Conservation (phyloP, 202 grass and related monocot species). For the Panicum virgatum region DNA sequence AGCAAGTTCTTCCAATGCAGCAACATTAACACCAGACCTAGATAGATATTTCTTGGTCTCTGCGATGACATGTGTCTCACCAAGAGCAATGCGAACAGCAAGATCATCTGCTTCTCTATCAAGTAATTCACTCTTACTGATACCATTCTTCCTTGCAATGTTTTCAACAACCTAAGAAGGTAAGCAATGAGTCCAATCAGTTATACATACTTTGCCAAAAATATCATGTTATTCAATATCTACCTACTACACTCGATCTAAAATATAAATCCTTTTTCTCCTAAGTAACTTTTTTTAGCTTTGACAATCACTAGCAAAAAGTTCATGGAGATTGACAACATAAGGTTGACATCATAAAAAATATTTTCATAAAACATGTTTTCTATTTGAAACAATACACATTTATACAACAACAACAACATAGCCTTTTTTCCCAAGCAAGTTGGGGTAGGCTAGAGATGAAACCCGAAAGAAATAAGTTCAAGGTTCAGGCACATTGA, state of each 20-base stretch:
- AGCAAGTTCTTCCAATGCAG: slow-evolving; percentile 78
- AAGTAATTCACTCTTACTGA: slow-evolving; percentile 83
- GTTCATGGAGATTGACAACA: neutral
- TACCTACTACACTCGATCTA: neutral
- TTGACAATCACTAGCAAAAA: neutral
- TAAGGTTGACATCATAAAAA: neutral
- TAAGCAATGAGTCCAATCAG: slow-evolving; percentile 16
- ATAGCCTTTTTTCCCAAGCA: too few relatives aligned
- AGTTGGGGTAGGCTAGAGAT: too few relatives aligned
- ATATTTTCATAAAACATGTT: neutral
- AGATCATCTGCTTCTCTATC: slow-evolving; percentile 90
- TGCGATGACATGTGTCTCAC: slow-evolving; percentile 80
- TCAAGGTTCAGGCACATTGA: too few relatives aligned
- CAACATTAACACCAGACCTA: slow-evolving; percentile 78
- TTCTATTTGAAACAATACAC: neutral
- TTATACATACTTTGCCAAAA: neutral
- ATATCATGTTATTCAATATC: slow-evolving; percentile 14
- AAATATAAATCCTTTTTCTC: neutral
- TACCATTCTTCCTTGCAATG: slow-evolving; percentile 91
- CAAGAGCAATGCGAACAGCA: slow-evolving; percentile 84
- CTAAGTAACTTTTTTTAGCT: neutral
- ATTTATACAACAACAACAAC: too few relatives aligned
- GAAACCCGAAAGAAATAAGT: too few relatives aligned
- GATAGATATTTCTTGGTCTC: slow-evolving; percentile 92
- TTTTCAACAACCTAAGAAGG: slow-evolving; percentile 77